Evolutionary conservation across 1,284 basidiomycete genomes (phyloP).

Genomic region (Amylostereum areolatum): DNA sequence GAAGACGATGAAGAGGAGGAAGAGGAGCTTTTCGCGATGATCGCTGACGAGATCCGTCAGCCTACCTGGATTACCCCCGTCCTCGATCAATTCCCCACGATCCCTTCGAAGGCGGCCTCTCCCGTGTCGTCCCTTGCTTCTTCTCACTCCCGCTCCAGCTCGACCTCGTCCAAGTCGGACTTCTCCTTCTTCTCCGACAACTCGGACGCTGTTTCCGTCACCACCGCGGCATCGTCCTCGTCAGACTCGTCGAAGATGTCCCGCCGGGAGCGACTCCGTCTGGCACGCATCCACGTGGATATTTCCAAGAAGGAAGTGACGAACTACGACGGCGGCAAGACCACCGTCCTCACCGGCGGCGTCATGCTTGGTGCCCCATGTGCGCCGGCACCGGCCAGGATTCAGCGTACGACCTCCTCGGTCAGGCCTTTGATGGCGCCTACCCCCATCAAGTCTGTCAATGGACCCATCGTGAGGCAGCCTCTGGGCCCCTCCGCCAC

Average conservation of each 20-base stretch:
- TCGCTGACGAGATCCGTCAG: constrained; percentile 61
- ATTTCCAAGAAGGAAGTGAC: constrained; percentile 68
- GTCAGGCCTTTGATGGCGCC: background rate
- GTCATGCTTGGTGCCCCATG: constrained; percentile 66
- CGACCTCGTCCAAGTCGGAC: constrained; percentile 63
- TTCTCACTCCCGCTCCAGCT: constrained; percentile 67
- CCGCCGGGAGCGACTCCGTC: constrained; percentile 59
- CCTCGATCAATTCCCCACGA: constrained; percentile 46
- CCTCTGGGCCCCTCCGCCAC: constrained; percentile 18
- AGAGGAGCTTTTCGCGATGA: constrained; percentile 65
- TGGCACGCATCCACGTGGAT: constrained; percentile 66
- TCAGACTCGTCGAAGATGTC: constrained; percentile 40
- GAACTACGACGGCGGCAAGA: constrained; percentile 80
- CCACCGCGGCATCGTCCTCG: constrained; percentile 25
- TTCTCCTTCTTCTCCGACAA: constrained; percentile 48
- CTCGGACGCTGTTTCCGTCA: constrained; percentile 32
- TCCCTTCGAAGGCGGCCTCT: constrained; percentile 39
- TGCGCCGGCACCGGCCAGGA: background rate
- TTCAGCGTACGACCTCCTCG: background rate
- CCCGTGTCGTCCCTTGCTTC: constrained; percentile 48
- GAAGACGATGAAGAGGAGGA: constrained; percentile 64
- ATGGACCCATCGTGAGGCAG: too few species aligned
- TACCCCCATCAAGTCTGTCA: background rate
- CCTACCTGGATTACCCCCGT: constrained; percentile 65
- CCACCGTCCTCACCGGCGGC: constrained; percentile 76